Evolutionary conservation across 768 basidiomycete species (phyloP).

Genomic region (Lactifluus piperatus): DNA sequence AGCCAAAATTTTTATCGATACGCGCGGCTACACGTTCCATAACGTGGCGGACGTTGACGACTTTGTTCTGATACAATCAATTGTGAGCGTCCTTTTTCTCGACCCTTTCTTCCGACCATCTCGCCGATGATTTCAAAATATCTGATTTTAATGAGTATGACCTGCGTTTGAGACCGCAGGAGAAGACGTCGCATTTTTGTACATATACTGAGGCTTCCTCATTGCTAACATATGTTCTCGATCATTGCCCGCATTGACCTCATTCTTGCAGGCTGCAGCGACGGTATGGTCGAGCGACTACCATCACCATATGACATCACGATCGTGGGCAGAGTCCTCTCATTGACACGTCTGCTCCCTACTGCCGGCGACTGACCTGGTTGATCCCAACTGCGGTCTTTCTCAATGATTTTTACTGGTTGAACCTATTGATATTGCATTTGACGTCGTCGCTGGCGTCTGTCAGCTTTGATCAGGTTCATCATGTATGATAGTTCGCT

Average conservation of each 20-base stretch:
- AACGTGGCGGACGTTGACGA: too few species aligned
- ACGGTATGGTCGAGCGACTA: too few species aligned
- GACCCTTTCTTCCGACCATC: background rate
- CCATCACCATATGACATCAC: too few species aligned
- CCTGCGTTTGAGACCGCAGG: constrained; percentile 22
- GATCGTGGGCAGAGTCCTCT: background rate
- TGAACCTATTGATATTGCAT: background rate
- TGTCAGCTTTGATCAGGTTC: background rate
- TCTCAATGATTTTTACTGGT: background rate
- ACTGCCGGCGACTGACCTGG: background rate
- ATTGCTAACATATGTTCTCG: background rate
- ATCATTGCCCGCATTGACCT: background rate
- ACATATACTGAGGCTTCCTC: constrained; percentile 14
- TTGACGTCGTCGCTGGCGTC: background rate
- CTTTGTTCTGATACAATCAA: background rate
- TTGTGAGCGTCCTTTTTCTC: constrained; percentile 1
- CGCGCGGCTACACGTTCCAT: background rate
- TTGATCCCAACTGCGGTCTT: background rate
- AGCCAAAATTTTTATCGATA: background rate
- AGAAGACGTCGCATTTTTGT: constrained; percentile 5
- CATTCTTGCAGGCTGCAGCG: background rate
- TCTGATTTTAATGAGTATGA: constrained; percentile 30
- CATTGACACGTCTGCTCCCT: background rate
- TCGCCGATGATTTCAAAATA: constrained; percentile 24
- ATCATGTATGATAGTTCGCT: too few species aligned